Evolutionary conservation across 129 eudicot genomes (phyloP).

Genomic region (Flaveria robusta): DNA sequence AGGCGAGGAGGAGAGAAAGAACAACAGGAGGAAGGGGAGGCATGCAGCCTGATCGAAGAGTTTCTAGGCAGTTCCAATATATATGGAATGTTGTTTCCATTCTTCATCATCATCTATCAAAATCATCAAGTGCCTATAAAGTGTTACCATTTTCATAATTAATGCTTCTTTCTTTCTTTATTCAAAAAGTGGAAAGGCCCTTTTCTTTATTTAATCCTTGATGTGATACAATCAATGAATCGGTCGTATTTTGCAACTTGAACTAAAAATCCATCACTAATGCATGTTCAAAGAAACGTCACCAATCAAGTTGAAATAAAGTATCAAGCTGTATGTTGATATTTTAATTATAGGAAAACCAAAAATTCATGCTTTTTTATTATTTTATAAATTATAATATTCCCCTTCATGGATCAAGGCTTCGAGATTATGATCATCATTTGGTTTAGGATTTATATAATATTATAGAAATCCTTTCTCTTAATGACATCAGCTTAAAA

Average conservation of each 20-base stretch:
- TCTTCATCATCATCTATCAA: slow-evolving; percentile 4
- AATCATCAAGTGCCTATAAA: slow-evolving; percentile 25
- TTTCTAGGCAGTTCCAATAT: background rate
- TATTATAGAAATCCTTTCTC: too few relatives aligned
- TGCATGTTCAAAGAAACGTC: background rate
- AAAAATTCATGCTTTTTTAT: too few relatives aligned
- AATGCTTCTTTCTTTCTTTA: background rate
- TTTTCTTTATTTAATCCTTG: background rate
- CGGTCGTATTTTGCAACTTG: background rate
- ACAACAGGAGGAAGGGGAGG: slow-evolving; percentile 33
- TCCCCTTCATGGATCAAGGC: too few relatives aligned
- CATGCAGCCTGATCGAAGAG: slow-evolving; percentile 16
- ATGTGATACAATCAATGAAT: background rate
- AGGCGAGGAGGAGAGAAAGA: slow-evolving; percentile 22
- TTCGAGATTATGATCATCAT: too few relatives aligned
- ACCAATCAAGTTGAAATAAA: too few relatives aligned
- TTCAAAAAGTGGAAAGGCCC: background rate
- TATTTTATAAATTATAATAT: too few relatives aligned
- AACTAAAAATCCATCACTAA: background rate
- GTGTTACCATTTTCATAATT: background rate
- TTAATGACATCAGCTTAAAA: too few relatives aligned
- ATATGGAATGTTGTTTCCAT: too few relatives aligned
- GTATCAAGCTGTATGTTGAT: too few relatives aligned
- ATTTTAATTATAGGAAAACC: too few relatives aligned
- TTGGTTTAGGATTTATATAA: too few relatives aligned